Evolutionary conservation across 768 basidiomycete genomes (phyloP), one percentile per base, ranked within the genome.

Genomic region (Phaeotremella fagi): DNA sequence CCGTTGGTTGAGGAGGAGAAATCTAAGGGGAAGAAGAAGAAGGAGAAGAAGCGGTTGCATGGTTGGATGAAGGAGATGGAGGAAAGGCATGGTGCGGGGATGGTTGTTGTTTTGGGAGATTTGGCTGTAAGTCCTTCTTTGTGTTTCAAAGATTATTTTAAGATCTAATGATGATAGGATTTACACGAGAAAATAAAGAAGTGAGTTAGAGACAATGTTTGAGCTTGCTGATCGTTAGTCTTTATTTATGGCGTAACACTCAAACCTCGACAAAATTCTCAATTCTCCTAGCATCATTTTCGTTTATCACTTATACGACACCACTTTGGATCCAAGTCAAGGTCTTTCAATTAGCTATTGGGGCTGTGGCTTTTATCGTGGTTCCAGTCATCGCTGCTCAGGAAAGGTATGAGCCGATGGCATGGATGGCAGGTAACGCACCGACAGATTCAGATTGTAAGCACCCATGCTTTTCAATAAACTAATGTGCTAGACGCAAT

Each of bases 91-190:
- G 60, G 60, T 31, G 24, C 55, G 3, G 60, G 55, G 15, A 31
- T 44, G 28, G 52, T 61, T 4, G 56, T 61, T 15, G 60, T 57
- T 15, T 18, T 61, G 16, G 52, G 52, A 4, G 60, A 61, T 33
- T 43, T 61, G 23, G 55, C 60, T 33, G 60, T 61, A 48, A 33
- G 59, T 42, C 16, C n/a, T n/a, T n/a, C n/a, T n/a, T n/a, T n/a
- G n/a, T n/a, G n/a, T n/a, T n/a, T n/a, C 44, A 29, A 25, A 24
- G 5, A 26, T 15, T 5, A 24, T 29, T n/a, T n/a, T 45, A 12
- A 18, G 20, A 45, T 16, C 14, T 4, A 9, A 15, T 16, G 20
- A 7, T 45, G 27, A 26, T n/a, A 61, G 60, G 60, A 61, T 38
- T 42, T 57, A 1, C 55, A 57, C 33, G 60, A 61, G 26, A 54